Percentiles rank a stretch among this genome's conserved stretches.
phyloP scores from a whole-genome alignment of 2,329 filamentous ascomycete species.

The Hymenoscyphus fraxineus region DNA sequence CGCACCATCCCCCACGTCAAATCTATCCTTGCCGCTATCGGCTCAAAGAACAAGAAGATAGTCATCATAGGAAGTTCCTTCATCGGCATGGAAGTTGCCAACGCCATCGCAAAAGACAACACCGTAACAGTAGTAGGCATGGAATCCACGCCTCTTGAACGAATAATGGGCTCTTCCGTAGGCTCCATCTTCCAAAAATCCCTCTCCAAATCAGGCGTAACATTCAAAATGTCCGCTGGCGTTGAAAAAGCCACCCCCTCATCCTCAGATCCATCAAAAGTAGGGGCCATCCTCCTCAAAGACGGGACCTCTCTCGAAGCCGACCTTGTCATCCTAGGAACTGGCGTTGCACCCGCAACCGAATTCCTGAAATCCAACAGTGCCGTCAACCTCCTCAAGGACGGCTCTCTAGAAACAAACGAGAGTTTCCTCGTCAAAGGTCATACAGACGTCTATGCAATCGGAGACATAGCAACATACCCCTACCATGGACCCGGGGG shows the following conservation, averaged over 20 bases:
- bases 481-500: conserved; percentile 90
- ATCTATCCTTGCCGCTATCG: conserved; percentile 73
- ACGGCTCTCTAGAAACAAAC: conserved; percentile 82
- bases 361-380: conserved; percentile 73
- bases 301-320: conserved; percentile 81
- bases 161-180: conserved; percentile 77
- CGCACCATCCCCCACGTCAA: conserved; percentile 74
- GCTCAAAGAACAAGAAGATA: conserved; percentile 83
- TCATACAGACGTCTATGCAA: conserved; percentile 79
- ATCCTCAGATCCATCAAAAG: conserved; percentile 60
- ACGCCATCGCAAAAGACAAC: conserved; percentile 75
- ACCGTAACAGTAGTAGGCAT: conserved; percentile 83
- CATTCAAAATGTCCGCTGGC: conserved; percentile 76
- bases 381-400: conserved; percentile 66
- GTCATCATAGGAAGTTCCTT: conserved; percentile 91
- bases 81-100: conserved; percentile 97
- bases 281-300: conserved; percentile 78
- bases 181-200: conserved; percentile 75
- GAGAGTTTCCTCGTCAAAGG: conserved; percentile 74
- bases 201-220: conserved; percentile 82
- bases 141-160: conserved; percentile 80
- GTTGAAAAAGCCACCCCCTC: conserved; percentile 82
- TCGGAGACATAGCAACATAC: conserved; percentile 93
- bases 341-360: conserved; percentile 83
- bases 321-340: conserved; percentile 86